Conservation (phyloP, 2,329 filamentous ascomycete species). For the Neonectria punicea region DNA sequence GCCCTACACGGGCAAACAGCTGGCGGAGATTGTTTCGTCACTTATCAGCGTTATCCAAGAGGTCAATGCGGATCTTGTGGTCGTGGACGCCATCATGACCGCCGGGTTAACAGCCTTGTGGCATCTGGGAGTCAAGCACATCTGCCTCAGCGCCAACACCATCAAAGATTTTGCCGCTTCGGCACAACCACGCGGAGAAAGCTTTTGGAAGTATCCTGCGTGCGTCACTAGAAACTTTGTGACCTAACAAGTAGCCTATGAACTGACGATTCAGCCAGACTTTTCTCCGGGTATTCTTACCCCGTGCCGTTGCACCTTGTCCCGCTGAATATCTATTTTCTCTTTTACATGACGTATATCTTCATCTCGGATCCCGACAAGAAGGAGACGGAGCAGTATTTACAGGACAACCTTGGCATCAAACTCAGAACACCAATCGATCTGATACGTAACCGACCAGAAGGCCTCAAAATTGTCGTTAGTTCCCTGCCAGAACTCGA, state of each 20-base stretch:
- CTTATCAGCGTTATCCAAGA: too few relatives aligned
- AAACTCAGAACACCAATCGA: slow-evolving; percentile 30
- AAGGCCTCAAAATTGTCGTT: slow-evolving; percentile 40
- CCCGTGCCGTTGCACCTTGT: slow-evolving; percentile 57
- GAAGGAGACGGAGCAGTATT: too few relatives aligned
- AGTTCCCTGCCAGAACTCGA: slow-evolving; percentile 48
- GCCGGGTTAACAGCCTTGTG: too few relatives aligned
- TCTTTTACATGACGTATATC: slow-evolving; percentile 38
- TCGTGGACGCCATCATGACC: too few relatives aligned
- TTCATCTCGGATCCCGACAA: too few relatives aligned
- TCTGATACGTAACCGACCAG: slow-evolving; percentile 29
- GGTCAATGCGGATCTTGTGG: too few relatives aligned
- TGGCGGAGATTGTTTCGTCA: too few relatives aligned
- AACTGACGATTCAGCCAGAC: slow-evolving; percentile 45
- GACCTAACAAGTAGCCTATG: too few relatives aligned
- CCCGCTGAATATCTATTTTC: slow-evolving; percentile 54
- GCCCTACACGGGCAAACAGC: too few relatives aligned
- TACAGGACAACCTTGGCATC: too few relatives aligned
- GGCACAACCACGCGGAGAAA: slow-evolving; percentile 50
- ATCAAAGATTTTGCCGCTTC: slow-evolving; percentile 53
- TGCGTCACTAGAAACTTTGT: slow-evolving; percentile 17
- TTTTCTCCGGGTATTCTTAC: slow-evolving; percentile 56
- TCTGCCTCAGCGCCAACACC: slow-evolving; percentile 57
- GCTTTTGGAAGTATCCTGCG: slow-evolving; percentile 52
- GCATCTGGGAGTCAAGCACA: slow-evolving; percentile 44